These are phyloP conservation scores for Boletus reticuloceps DNA, from an alignment of 768 basidiomycete species.

Conservation along the genomic window DNA sequence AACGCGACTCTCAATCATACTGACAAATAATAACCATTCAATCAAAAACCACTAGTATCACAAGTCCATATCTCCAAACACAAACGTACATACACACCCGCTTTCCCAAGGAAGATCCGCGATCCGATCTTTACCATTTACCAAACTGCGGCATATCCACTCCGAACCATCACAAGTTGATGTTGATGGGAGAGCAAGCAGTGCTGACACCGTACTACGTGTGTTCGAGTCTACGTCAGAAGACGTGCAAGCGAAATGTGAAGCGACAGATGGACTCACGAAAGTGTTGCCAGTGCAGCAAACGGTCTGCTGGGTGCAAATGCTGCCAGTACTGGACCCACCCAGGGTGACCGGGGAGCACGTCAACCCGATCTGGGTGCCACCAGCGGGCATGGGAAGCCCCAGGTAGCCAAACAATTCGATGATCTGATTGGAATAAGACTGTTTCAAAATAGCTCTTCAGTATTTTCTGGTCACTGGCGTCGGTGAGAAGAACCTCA, in stretches of 20 bases:
- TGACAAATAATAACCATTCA: too few species aligned
- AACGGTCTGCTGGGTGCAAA: neutral
- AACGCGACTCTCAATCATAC: too few species aligned
- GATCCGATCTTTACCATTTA: neutral
- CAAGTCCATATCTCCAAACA: too few species aligned
- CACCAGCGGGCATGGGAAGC: too few species aligned
- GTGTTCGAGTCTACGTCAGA: neutral
- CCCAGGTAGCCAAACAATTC: too few species aligned
- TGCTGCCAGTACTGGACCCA: neutral
- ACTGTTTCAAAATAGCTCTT: too few species aligned
- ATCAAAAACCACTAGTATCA: too few species aligned
- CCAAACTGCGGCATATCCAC: neutral
- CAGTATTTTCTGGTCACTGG: too few species aligned
- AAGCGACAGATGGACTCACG: neutral
- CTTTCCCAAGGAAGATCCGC: too few species aligned
- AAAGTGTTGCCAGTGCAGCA: conserved; percentile 2
- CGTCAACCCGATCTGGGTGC: neutral
- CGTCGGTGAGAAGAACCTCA: too few species aligned
- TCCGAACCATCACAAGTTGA: neutral
- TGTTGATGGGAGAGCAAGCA: conserved; percentile 1
- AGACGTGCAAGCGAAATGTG: neutral
- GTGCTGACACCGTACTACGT: neutral
- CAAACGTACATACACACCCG: too few species aligned
- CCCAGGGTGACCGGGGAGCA: neutral
- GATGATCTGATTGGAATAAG: too few species aligned